Percentiles rank a stretch among this genome's conserved stretches.
Conservation (phyloP, 208 protist genomes). For the Wallacemonas rigidus region DNA sequence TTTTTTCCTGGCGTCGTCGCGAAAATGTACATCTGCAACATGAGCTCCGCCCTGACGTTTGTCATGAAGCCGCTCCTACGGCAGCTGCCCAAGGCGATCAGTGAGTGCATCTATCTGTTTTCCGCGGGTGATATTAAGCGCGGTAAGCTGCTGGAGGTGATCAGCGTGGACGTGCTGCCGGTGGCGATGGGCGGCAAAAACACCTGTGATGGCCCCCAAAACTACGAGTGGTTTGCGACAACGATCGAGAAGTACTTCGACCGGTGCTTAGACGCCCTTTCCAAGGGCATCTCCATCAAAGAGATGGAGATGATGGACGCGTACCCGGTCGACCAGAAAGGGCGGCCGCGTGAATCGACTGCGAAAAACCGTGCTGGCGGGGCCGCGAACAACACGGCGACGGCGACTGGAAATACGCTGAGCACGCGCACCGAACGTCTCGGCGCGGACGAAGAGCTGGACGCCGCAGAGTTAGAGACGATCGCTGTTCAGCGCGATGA, state of each 20-base stretch:
- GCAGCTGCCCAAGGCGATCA: constrained; percentile 55
- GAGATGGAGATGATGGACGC: constrained; percentile 71
- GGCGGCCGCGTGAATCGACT: constrained; percentile 7
- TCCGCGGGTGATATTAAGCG: constrained; percentile 44
- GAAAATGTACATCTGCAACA: constrained; percentile 75
- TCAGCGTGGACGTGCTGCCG: constrained; percentile 65
- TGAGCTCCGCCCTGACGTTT: constrained; percentile 57
- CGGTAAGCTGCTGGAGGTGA: constrained; percentile 58
- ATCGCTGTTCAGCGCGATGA: constrained; percentile 19
- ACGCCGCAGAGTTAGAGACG: constrained; percentile 6
- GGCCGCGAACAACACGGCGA: neutral
- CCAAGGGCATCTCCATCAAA: constrained; percentile 44
- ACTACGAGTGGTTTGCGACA: constrained; percentile 53
- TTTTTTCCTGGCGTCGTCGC: constrained; percentile 68
- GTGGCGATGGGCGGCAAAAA: constrained; percentile 68
- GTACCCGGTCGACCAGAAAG: constrained; percentile 50
- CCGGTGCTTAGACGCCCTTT: constrained; percentile 37
- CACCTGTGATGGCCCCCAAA: constrained; percentile 56
- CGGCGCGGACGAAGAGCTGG: constrained; percentile 16
- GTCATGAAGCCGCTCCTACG: constrained; percentile 74
- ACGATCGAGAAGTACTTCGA: constrained; percentile 63
- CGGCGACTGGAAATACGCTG: constrained; percentile 27
- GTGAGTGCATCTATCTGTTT: constrained; percentile 70
- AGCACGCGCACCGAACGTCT: constrained; percentile 21
- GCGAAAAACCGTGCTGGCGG: neutral